Evolutionary conservation across 2,329 filamentous ascomycete genomes (phyloP), one percentile per base, ranked within the genome.

Genomic region (Epichloe hybrida): DNA sequence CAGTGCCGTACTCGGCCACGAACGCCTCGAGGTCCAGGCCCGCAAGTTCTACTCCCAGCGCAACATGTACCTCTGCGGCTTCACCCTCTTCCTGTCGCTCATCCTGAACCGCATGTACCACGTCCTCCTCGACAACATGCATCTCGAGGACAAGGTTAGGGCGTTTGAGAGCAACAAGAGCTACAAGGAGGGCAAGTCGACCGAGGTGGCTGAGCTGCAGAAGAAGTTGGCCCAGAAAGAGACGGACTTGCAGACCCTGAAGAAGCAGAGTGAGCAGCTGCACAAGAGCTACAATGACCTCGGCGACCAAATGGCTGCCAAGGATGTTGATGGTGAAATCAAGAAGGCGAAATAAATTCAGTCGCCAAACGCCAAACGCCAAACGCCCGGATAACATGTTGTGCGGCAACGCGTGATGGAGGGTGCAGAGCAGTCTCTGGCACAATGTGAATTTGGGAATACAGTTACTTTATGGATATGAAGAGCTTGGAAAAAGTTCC

Each of bases 61-160:
- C 70, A 98, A 98, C 82, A 98, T 98, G 93, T 98, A 98, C 74
- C 89, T 98, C 55, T 97, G 93, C 71, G 93, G 93, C 61, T 98
- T 98, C 77, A 98, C 93, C 5, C 84, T 98, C 56, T 97, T 98
- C 81, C 84, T 98, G 55, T 97, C 91, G 50, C 79, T 98, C 57
- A 98, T 98, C 71, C 87, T 94, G 66, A 97, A 98, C 83, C 91
- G 93, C 65, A 98, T 93, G 65, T 98, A 97, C 75, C 86, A 84
- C 64, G 91, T 97, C 87, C 95, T 96, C 64, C 79, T 95, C 58
- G 90, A 96, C 61, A 81, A 86, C 48, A 86, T 96, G 64, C 75
- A 88, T 56, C 84, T 98, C 50, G 91, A 98, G 75, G 88, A 95
- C 71, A 87, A 88, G 73, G 73, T 96, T 66, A 90, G 88, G 77